phyloP scores from a whole-genome alignment of 345 rosid genomes.

The Pistacia vera region DNA sequence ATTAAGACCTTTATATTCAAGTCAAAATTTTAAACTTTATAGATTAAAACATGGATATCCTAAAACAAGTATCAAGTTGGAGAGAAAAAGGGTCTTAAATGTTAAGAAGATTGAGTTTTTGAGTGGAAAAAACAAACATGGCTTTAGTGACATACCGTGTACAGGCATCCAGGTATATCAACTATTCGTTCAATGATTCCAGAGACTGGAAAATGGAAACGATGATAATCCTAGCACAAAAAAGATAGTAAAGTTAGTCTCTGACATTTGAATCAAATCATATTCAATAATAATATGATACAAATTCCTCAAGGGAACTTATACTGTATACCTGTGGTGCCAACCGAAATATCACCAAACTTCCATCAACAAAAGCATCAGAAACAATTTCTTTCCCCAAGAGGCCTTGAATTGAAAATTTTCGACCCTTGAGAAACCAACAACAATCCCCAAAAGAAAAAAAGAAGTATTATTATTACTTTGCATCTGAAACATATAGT shows the following conservation, averaged over 20 bases:
- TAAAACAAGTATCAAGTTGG: too few species aligned
- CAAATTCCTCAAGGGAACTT: background rate
- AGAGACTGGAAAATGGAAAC: constrained; percentile 85
- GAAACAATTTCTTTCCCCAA: constrained; percentile 64
- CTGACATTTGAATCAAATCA: background rate
- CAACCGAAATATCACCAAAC: constrained; percentile 82
- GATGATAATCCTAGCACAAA: constrained; percentile 78
- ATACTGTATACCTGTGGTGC: constrained; percentile 77
- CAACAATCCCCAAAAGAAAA: constrained; percentile 4
- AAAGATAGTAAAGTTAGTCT: background rate
- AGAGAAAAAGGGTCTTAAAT: too few species aligned
- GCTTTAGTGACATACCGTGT: constrained; percentile 55
- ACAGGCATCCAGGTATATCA: constrained; percentile 73
- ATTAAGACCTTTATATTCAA: too few species aligned
- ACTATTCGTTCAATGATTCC: constrained; percentile 68
- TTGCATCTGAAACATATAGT: background rate
- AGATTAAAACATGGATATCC: too few species aligned
- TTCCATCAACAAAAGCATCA: constrained; percentile 60
- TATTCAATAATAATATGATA: background rate
- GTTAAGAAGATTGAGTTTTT: too few species aligned
- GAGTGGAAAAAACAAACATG: too few species aligned
- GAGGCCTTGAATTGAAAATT: constrained; percentile 87
- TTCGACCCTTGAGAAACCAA: constrained; percentile 60
- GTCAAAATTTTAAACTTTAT: too few species aligned
- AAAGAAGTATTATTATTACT: background rate